Base-by-base conservation (phyloP, 768 basidiomycete genomes). In the Lactarius quietus region DNA sequence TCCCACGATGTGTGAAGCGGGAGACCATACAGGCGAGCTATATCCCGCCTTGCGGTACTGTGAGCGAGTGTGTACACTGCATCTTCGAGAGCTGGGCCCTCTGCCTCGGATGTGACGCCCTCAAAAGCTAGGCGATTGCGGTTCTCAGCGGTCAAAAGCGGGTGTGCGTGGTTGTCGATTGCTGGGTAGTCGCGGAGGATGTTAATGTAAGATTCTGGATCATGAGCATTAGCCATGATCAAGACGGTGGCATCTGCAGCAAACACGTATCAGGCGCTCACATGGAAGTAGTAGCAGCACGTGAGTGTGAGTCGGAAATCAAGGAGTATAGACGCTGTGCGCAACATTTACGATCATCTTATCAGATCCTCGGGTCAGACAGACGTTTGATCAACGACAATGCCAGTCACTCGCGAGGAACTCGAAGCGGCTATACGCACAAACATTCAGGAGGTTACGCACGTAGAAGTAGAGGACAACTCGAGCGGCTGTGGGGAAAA, bases 401-500 rank as follows among this genome's bases (percentile, higher is more conserved):
- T 92, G 90, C 86, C 88, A 51, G 80, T 90, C 68, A 79, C 84
- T 62, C 71, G 75, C 15, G 70, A 73, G 56, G 81, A 82, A 55
- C 79, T 93, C 62, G 88, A 91, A 73, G 73, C 76, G 36, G 83
- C 85, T 23, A 84, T 93, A 67, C 84, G 85, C 66, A 75, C 77
- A n/a, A 82, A 83, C 1, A 82, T 92, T 58, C 82, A 84, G 35
- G 83, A 84, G 35, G 83, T 92, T 45, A 74, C 78, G 3, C 86
- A 90, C 71, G 81, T 93, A 17, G 83, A 91, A 71, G 86, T 94
- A 57, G 79, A 86, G 68, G 92, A 93, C 73, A 82, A 84, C 69
- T 92, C 90, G 0, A 89, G 80, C 69, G 91, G 91, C 7, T 94
- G 92, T 70, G 92, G 92, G 3, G 85, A 91, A 68, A 92, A 80